These are phyloP conservation scores for Penicillium canescens DNA, from an alignment of 495 filamentous ascomycete species.

Conservation along the genomic window DNA sequence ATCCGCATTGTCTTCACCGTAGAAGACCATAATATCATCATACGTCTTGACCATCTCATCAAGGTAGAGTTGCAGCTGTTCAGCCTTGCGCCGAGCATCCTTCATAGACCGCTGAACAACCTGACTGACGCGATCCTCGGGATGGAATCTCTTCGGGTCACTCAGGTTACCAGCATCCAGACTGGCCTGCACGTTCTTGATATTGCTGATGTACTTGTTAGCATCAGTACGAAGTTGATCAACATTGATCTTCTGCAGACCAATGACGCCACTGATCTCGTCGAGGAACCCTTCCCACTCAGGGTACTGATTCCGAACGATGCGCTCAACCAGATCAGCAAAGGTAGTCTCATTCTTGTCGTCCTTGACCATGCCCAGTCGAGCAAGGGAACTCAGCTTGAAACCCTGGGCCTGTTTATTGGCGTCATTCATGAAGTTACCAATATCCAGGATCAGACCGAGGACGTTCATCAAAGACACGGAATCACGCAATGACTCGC, in stretches of 20 bases:
- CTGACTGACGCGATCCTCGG: constrained; percentile 90
- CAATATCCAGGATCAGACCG: constrained; percentile 93
- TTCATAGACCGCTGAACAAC: constrained; percentile 94
- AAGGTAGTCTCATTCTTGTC: constrained; percentile 98
- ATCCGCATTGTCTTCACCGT: constrained; percentile 89
- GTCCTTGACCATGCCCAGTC: constrained; percentile 96
- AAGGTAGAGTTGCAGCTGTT: constrained; percentile 91
- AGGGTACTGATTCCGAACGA: constrained; percentile 92
- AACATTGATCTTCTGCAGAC: constrained; percentile 91
- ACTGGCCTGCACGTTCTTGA: constrained; percentile 87
- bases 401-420: constrained; percentile 98
- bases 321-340: constrained; percentile 94
- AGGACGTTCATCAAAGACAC: constrained; percentile 93
- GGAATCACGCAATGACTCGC: constrained; percentile 86
- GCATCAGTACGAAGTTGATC: constrained; percentile 88
- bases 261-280: constrained; percentile 79
- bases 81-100: constrained; percentile 91
- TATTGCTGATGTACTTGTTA: constrained; percentile 92
- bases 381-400: constrained; percentile 93
- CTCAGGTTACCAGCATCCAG: constrained; percentile 93
- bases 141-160: constrained; percentile 97
- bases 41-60: constrained; percentile 90
- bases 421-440: constrained; percentile 99
- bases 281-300: constrained; percentile 89
- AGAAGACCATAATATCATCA: constrained; percentile 96